phyloP scores from a whole-genome alignment of 805 yeast species.

The Lachancea dasiensis region DNA sequence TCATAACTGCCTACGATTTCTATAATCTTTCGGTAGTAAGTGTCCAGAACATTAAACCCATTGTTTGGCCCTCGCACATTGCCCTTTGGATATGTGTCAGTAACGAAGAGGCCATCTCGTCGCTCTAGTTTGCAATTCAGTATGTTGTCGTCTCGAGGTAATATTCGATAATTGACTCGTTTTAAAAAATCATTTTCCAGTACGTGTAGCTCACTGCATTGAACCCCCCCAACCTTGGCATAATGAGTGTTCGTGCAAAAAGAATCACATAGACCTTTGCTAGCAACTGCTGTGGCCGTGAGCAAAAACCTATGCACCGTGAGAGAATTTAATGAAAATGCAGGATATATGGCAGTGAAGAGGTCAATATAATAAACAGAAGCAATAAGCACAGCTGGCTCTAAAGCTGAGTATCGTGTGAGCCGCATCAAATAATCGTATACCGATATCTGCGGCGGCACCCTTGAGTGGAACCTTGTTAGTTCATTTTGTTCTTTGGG shows the following conservation, averaged over 20 bases:
- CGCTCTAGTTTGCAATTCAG: constrained; percentile 35
- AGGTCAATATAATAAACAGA: constrained; percentile 89
- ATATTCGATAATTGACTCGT: constrained; percentile 71
- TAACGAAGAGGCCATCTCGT: constrained; percentile 11
- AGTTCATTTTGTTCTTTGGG: constrained; percentile 36
- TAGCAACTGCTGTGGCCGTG: constrained; percentile 85
- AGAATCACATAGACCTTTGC: constrained; percentile 87
- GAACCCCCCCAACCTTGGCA: constrained; percentile 94
- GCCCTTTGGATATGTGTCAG: constrained; percentile 5
- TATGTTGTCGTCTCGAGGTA: constrained; percentile 45
- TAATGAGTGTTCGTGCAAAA: constrained; percentile 92
- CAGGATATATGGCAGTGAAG: constrained; percentile 67
- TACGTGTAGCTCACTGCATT: constrained; percentile 72
- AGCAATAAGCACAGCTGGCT: constrained; percentile 73
- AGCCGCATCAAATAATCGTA: constrained; percentile 70
- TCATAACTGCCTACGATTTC: constrained; percentile 40
- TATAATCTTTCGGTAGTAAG: constrained; percentile 46
- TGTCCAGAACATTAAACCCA: constrained; percentile 39
- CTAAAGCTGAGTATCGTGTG: constrained; percentile 77
- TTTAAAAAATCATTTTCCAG: constrained; percentile 82
- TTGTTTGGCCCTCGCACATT: constrained; percentile 17
- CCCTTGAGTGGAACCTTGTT: constrained; percentile 89
- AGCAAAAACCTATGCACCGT: constrained; percentile 89
- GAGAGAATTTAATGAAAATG: constrained; percentile 79
- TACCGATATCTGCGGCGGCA: constrained; percentile 84